Evolutionary conservation across 108 stramenopile species (phyloP).

Genomic region (Cylindrotheca fusiformis): DNA sequence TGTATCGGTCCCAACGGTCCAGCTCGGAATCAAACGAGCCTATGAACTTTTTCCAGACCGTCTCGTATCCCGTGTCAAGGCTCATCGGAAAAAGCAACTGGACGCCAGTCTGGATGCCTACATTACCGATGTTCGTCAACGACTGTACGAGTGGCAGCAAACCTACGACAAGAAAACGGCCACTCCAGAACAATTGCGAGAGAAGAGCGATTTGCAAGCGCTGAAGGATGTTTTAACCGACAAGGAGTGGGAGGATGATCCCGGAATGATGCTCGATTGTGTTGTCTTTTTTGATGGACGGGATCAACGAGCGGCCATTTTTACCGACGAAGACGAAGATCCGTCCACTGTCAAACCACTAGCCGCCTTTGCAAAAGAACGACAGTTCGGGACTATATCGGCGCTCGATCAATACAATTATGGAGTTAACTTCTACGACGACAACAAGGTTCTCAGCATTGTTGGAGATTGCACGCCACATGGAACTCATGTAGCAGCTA

Average conservation of each 20-base stretch:
- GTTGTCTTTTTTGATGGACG: constrained; percentile 63
- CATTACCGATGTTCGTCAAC: constrained; percentile 7
- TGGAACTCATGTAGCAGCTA: constrained; percentile 93
- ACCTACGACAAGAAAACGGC: constrained; percentile 3
- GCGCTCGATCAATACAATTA: constrained; percentile 56
- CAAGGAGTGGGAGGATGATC: constrained; percentile 64
- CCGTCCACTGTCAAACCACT: constrained; percentile 44
- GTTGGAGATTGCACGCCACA: constrained; percentile 85
- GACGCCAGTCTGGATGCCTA: constrained; percentile 15
- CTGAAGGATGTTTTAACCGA: constrained; percentile 32
- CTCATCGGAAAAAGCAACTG: constrained; percentile 33
- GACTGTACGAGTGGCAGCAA: constrained; percentile 23
- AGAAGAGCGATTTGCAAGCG: constrained; percentile 35
- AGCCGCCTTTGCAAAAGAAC: constrained; percentile 54
- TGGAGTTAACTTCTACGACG: constrained; percentile 77
- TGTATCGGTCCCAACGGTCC: constrained; percentile 21
- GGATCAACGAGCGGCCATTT: constrained; percentile 63
- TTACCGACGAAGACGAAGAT: constrained; percentile 52
- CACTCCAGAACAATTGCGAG: constrained; percentile 20
- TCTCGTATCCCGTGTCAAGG: constrained; percentile 44
- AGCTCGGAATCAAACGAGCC: constrained; percentile 53
- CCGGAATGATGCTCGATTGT: constrained; percentile 75
- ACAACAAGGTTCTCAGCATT: constrained; percentile 67
- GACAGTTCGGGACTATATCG: constrained; percentile 41
- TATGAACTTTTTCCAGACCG: constrained; percentile 58